Conservation (phyloP, 805 yeast genomes). For the Pichia membranifaciens region DNA sequence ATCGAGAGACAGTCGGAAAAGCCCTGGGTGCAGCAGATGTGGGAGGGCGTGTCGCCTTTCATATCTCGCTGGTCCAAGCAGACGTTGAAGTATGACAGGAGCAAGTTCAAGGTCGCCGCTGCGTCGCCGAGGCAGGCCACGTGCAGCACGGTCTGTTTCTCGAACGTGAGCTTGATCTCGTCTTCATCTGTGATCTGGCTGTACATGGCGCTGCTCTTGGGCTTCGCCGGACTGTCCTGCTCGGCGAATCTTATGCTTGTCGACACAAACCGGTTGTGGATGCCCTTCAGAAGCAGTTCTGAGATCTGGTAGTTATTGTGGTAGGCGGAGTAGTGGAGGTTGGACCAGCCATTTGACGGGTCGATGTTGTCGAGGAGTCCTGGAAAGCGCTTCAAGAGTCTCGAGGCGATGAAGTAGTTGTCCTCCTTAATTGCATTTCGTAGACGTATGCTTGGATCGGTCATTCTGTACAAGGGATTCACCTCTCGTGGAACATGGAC, state of each 20-base stretch:
- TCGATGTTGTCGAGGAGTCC: slow-evolving; percentile 64
- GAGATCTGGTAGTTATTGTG: slow-evolving; percentile 61
- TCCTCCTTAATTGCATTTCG: slow-evolving; percentile 63
- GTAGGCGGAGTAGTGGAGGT: slow-evolving; percentile 73
- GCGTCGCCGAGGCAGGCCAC: slow-evolving; percentile 48
- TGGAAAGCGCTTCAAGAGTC: slow-evolving; percentile 64
- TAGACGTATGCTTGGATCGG: slow-evolving; percentile 60
- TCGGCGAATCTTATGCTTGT: neutral
- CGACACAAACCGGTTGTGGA: slow-evolving; percentile 13
- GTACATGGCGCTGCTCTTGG: slow-evolving; percentile 14
- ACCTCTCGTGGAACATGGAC: too few relatives aligned
- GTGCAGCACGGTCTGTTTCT: slow-evolving; percentile 63
- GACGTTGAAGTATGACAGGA: slow-evolving; percentile 55
- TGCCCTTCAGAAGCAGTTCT: slow-evolving; percentile 21
- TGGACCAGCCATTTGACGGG: slow-evolving; percentile 73
- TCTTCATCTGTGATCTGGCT: slow-evolving; percentile 30
- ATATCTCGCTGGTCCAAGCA: slow-evolving; percentile 43
- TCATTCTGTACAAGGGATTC: slow-evolving; percentile 32
- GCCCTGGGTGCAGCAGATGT: slow-evolving; percentile 57
- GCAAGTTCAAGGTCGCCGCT: slow-evolving; percentile 64
- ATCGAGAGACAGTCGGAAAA: slow-evolving; percentile 58
- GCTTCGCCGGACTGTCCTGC: slow-evolving; percentile 1
- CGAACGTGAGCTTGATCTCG: slow-evolving; percentile 41
- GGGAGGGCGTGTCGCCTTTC: slow-evolving; percentile 57
- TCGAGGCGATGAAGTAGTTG: slow-evolving; percentile 53